Percentiles rank a stretch among this genome's conserved stretches.
Evolutionary conservation across 441 rosid species (phyloP).

Genomic region (Populus hybrid): DNA sequence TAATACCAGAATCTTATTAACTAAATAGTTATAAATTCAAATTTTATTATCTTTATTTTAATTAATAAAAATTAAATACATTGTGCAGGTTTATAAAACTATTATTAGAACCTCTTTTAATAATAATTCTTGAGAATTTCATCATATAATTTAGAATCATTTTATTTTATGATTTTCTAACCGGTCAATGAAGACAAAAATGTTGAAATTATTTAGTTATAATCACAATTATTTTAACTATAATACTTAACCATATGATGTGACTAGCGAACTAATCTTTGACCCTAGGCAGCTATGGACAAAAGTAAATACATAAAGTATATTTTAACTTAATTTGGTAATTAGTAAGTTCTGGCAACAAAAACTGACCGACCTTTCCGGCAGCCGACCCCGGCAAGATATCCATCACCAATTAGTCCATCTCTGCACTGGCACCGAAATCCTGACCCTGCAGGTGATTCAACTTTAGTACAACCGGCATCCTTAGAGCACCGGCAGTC

Average conservation of each 20-base stretch:
- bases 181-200: not conserved
- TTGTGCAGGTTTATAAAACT: no score
- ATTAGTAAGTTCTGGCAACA: not conserved
- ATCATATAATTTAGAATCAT: no score
- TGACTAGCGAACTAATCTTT: not conserved
- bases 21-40: no score
- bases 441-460: slow-evolving; percentile 32
- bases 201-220: not conserved
- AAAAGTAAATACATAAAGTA: not conserved
- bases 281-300: not conserved
- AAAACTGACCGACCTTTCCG: slow-evolving; percentile 69
- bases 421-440: slow-evolving; percentile 49
- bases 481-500: slow-evolving; percentile 41
- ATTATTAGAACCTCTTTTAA: no score
- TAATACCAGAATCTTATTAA: no score
- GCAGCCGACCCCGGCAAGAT: slow-evolving; percentile 46
- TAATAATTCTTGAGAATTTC: no score
- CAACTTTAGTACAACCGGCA: slow-evolving; percentile 34
- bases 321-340: not conserved
- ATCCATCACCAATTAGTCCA: slow-evolving; percentile 66
- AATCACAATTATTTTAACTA: not conserved
- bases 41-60: no score
- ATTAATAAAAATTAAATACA: no score
- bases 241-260: not conserved
- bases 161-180: not conserved